Evolutionary conservation across 2,329 filamentous ascomycete species (phyloP), one percentile per base, ranked within the genome.

Genomic region (Claviceps africana): DNA sequence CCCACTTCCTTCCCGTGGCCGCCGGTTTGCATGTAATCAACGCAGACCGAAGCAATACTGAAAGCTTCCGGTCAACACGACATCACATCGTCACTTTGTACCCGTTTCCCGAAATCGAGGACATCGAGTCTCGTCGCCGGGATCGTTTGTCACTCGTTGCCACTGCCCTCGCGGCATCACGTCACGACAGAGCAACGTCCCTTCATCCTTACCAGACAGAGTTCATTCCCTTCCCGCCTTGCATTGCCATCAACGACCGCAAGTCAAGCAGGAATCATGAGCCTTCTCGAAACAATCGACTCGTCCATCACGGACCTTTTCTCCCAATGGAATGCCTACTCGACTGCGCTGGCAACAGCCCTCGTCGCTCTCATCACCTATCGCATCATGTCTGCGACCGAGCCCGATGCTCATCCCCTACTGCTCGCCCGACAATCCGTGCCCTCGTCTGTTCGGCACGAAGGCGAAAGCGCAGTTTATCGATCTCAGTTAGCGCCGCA

Each of bases 401-500:
- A 96, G 51, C 86, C 93, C 6, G 93, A 98, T 71, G 85, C 86
- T 5, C 93, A 97, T 67, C 91, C 93, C 35, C 83, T 95, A 67
- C 78, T 97, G 47, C 82, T 98, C 30, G 86, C 87, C 52, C 81
- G 91, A 51, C 93, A 97, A 73, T 81, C 88, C 2, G 76, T 83
- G 57, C 77, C 85, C 49, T 86, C 88, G 9, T 80, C 83, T 13
- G 85, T 97, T 51, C 80, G 93, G 60, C 82, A 91, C 60, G 80
- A 86, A 53, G 85, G 87, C 58, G 86, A 97, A 68, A 95, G 88
- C 42, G 83, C 93, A 47, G 72, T 88, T 55, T 95, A 91, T 68
- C 79, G 93, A 54, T 87, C 86, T n/a, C 81, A 87, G 54, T 85
- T 88, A 55, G 83, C 85, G 7, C 90, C 91, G 21, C 85, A 94